Percentiles rank a stretch among this genome's conserved stretches.
These are phyloP conservation scores for Pseudogymnoascus sp. DNA, from an alignment of 2,329 filamentous ascomycete species.

Conservation along the genomic window DNA sequence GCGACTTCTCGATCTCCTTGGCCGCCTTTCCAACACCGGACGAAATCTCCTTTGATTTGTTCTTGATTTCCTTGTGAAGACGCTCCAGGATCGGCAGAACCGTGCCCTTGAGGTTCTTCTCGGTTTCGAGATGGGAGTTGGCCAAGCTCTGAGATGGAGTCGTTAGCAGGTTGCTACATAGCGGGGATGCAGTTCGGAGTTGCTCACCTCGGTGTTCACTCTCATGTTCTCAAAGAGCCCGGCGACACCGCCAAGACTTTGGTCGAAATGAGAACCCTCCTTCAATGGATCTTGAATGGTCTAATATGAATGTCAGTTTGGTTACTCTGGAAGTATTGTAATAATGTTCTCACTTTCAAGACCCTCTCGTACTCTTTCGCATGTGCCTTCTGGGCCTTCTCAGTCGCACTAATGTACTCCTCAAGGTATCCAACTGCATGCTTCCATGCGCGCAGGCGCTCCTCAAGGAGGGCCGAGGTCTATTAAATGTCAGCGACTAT, in stretches of 20 bases:
- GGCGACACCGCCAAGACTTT: conserved; percentile 75
- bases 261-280: conserved; percentile 89
- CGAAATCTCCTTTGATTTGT: conserved; percentile 83
- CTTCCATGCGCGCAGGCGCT: conserved; percentile 91
- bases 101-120: conserved; percentile 77
- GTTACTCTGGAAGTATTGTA: background rate
- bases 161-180: conserved; percentile 28
- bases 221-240: conserved; percentile 92
- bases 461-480: conserved; percentile 72
- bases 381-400: conserved; percentile 76
- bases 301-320: conserved; percentile 34
- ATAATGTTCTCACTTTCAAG: conserved; percentile 57
- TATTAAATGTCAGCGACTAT: conserved; percentile 26
- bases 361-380: conserved; percentile 94
- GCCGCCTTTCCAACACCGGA: conserved; percentile 73
- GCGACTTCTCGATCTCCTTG: conserved; percentile 87
- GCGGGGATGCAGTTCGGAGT: background rate
- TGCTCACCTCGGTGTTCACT: conserved; percentile 66
- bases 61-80: conserved; percentile 92
- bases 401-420: conserved; percentile 76
- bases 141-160: conserved; percentile 56
- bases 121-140: conserved; percentile 83
- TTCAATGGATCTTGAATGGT: conserved; percentile 77
- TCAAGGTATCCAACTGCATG: conserved; percentile 87
- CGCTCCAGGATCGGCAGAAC: conserved; percentile 84